Percentiles rank a stretch among this genome's conserved stretches.
phyloP scores from a whole-genome alignment of 2,329 filamentous ascomycete genomes.

The Exophiala oligosperma region DNA sequence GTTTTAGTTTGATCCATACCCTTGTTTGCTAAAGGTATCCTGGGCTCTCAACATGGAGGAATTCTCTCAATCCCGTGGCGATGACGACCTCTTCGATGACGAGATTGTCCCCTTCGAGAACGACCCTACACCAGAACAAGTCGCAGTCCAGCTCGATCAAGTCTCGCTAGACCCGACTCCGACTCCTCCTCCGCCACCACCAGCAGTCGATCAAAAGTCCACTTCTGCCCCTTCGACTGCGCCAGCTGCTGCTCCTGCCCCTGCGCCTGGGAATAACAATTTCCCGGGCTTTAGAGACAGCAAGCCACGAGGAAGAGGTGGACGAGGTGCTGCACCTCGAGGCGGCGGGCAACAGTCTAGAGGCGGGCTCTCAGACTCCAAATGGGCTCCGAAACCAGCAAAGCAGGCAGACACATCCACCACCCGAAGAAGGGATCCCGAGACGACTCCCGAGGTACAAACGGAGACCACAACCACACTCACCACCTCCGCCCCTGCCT shows the following conservation, averaged over 20 bases:
- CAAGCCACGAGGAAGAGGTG: conserved; percentile 16
- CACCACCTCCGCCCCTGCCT: background rate
- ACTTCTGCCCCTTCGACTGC: background rate
- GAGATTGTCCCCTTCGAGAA: conserved; percentile 48
- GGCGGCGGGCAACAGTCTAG: conserved; percentile 15
- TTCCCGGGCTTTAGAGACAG: conserved; percentile 15
- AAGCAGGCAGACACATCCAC: conserved; percentile 6
- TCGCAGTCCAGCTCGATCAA: conserved; percentile 21
- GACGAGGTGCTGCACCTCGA: conserved; percentile 4
- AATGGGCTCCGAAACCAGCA: conserved; percentile 24
- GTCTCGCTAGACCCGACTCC: conserved; percentile 15
- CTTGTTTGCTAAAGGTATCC: too few species aligned
- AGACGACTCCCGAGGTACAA: background rate
- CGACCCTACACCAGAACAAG: conserved; percentile 31
- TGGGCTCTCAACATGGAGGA: conserved; percentile 39
- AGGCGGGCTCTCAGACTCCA: conserved; percentile 28
- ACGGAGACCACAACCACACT: background rate
- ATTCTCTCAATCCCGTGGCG: conserved; percentile 51
- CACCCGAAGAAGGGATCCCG: background rate
- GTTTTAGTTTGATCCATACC: too few species aligned
- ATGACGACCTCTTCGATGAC: conserved; percentile 53
- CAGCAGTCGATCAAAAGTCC: background rate
- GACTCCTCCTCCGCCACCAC: conserved; percentile 2
- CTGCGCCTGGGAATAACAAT: conserved; percentile 1
- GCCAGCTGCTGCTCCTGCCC: background rate